Evolutionary conservation across 805 yeast species (phyloP).

Genomic region (Yarrowia yakushimensis): DNA sequence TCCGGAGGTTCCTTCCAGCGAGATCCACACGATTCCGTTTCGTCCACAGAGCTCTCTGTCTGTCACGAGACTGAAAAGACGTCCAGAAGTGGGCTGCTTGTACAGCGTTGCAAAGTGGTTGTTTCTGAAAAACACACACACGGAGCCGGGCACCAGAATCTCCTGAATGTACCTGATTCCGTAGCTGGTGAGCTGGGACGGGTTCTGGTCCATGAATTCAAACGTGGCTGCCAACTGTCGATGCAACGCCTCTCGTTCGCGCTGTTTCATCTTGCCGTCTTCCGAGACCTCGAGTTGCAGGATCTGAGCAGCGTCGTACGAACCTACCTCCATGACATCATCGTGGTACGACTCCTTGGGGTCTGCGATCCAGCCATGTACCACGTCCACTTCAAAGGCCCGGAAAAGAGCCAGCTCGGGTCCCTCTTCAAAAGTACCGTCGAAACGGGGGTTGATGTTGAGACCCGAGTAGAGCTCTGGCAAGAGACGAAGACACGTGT

Average conservation of each 20-base stretch:
- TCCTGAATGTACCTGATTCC: constrained; percentile 55
- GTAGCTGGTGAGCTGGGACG: constrained; percentile 68
- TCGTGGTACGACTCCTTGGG: constrained; percentile 40
- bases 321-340: constrained; percentile 39
- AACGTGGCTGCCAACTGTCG: constrained; percentile 32
- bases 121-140: constrained; percentile 78
- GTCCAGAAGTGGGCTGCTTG: constrained; percentile 38
- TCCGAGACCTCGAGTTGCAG: constrained; percentile 49
- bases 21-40: constrained; percentile 72
- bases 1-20: constrained; percentile 64
- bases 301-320: constrained; percentile 61
- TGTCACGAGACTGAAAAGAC: constrained; percentile 64
- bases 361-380: constrained; percentile 82
- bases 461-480: constrained; percentile 70
- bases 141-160: constrained; percentile 49
- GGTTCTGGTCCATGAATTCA: constrained; percentile 55
- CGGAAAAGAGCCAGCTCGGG: constrained; percentile 56
- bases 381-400: constrained; percentile 55
- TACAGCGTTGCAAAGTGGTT: constrained; percentile 79
- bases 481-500: constrained; percentile 49
- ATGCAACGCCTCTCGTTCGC: constrained; percentile 31
- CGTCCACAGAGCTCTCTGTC: constrained; percentile 51
- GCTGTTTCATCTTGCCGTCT: constrained; percentile 29
- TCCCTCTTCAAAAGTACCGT: constrained; percentile 49
- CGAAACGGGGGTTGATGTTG: constrained; percentile 65